Evolutionary conservation across 176 grass and related monocot genomes (phyloP).

Genomic region (Carex scoparia): DNA sequence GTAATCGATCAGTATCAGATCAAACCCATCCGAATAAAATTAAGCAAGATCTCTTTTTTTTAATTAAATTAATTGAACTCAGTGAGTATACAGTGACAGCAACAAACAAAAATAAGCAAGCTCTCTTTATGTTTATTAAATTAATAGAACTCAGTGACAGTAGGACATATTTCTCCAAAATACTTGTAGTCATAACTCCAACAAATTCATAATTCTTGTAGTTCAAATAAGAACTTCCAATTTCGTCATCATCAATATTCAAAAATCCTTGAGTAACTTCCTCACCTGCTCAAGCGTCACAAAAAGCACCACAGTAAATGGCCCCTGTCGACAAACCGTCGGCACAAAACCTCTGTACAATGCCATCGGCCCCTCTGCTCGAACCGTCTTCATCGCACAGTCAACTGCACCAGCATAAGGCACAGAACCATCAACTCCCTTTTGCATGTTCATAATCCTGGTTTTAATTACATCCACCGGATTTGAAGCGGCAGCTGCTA

Average conservation of each 20-base stretch:
- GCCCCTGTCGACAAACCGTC: constrained; percentile 44
- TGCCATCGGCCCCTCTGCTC: constrained; percentile 63
- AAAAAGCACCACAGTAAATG: constrained; percentile 49
- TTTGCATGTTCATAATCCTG: constrained; percentile 91
- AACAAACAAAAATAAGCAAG: too few species aligned
- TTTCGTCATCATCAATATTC: constrained; percentile 27
- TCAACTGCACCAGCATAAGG: constrained; percentile 78
- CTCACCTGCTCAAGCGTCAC: constrained; percentile 56
- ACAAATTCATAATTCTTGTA: not conserved
- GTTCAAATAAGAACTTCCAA: not conserved
- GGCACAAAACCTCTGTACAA: constrained; percentile 66
- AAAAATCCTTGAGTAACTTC: constrained; percentile 44
- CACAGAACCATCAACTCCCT: constrained; percentile 41
- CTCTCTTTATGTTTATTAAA: too few species aligned
- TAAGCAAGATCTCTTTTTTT: too few species aligned
- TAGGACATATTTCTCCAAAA: constrained; percentile 4
- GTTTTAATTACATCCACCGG: constrained; percentile 82
- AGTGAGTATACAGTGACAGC: too few species aligned
- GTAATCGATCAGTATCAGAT: too few species aligned
- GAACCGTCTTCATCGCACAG: constrained; percentile 75
- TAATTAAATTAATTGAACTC: too few species aligned
- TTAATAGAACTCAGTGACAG: too few species aligned
- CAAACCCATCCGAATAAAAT: too few species aligned
- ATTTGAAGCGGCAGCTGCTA: constrained; percentile 60
- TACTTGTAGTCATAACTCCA: not conserved